Conservation (phyloP, 176 grass and related monocot genomes). For the Zea luxurians region DNA sequence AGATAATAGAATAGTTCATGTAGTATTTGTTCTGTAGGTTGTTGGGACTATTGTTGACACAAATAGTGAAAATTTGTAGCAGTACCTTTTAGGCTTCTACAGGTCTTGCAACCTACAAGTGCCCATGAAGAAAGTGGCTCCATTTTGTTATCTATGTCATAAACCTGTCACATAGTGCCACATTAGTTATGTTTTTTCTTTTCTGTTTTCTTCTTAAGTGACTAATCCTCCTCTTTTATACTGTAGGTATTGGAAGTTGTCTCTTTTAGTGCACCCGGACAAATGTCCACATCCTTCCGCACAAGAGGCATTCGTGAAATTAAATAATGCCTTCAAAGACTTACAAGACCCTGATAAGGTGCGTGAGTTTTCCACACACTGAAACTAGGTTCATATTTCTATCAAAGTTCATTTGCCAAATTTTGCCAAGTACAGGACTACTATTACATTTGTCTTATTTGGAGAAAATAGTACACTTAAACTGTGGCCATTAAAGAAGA, state of each 20-base stretch:
- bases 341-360: constrained; percentile 93
- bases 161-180: background rate
- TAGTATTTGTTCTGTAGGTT: constrained; percentile 1
- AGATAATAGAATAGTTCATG: background rate
- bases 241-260: constrained; percentile 96
- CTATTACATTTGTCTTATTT: background rate
- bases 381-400: constrained; percentile 6
- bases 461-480: background rate
- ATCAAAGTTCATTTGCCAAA: background rate
- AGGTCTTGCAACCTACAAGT: background rate
- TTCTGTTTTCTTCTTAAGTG: background rate
- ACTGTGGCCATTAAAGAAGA: background rate
- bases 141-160: constrained; percentile 1
- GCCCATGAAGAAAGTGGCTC: background rate
- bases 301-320: constrained; percentile 83
- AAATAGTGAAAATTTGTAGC: background rate
- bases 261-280: constrained; percentile 91
- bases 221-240: constrained; percentile 32
- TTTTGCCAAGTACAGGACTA: background rate
- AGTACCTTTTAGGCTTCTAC: background rate
- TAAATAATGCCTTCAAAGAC: constrained; percentile 96
- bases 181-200: constrained; percentile 1
- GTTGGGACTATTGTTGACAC: background rate
- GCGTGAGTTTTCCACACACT: constrained; percentile 16
- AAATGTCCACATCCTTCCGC: constrained; percentile 94